Evolutionary conservation across 768 basidiomycete genomes (phyloP), one percentile per base, ranked within the genome.

Genomic region (Xerocomellus dryophilus): DNA sequence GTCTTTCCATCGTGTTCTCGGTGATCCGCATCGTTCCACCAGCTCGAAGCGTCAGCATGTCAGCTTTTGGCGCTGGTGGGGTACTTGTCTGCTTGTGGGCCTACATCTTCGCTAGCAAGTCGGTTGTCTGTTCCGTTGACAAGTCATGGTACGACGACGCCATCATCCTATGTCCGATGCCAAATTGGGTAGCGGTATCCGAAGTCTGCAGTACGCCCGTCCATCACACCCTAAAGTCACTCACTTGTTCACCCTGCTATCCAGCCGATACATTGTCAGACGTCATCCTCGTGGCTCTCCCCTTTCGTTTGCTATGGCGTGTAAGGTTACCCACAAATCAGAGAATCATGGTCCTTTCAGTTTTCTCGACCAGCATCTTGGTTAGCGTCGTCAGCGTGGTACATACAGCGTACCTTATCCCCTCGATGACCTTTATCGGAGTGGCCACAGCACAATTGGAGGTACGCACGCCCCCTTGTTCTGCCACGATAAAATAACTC

Each of bases 301-400:
- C 82, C 0, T 52, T 81, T 3, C 69, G 73, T 18, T 66, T 83
- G 5, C 73, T 84, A 34, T 66, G 71, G 55, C 67, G 71, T 20
- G 69, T 82, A 23, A 70, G 67, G 20, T 61, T 81, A 2, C 74
- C 77, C 5, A 63, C 70, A 2, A 74, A 74, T 21, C 58, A 71
- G 25, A 72, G 74, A n/a, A 68, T 78, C 36, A 71, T 77, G 55
- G 61, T 80, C 48, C 47, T 69, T 12, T 56, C 61, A 0, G 78
- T 81, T 45, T 82, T 83, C 64, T 81, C 81, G 10, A 74, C 82
- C 10, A 80, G 79, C 47, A 74, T 81, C 51, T 65, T 77, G 47
- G 81, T 79, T 7, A 81, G 76, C 8, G 59, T 77, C 35, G 74
- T 74, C 45, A 73, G 71, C 47, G 62, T 70, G 12, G 74, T 81